Evolutionary conservation across 2,329 filamentous ascomycete genomes (phyloP), one percentile per base, ranked within the genome.

Genomic region (Thelonectria blattea): DNA sequence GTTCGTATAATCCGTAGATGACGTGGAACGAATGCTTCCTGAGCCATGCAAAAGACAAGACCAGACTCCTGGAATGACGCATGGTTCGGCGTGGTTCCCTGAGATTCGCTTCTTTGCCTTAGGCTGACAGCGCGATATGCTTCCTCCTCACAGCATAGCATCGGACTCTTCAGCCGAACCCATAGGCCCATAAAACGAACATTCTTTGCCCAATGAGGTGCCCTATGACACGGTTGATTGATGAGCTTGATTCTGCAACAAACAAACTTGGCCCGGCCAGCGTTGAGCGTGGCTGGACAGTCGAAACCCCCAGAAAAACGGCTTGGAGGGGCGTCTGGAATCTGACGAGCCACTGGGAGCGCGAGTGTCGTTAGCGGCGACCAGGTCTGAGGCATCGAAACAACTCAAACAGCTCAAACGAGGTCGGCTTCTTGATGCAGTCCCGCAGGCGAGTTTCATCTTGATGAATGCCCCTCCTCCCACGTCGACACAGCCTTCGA

Each of bases 371-470:
- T 71, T 79, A 76, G 75, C 73, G 70, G 68, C 68, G 70, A 71
- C 69, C 64, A 34, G 54, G 42, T 67, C 63, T 65, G 68, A 68
- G 56, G 62, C 57, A 59, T 58, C 63, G 57, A 71, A 71, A 37
- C 34, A 37, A 37, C 34, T 37, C 34, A 37, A 37, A 37, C 34
- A 15, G 34, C 34, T 37, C 34, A 37, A 37, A 72, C 67, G 71
- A 75, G 72, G 66, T 74, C 71, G 73, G 73, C 64, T 43, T 75
- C 79, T 78, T 81, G 79, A 82, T 75, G 80, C 79, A 80, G 59
- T 79, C 78, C 78, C 72, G 78, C 80, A 81, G 79, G 76, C 76
- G 72, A 70, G 81, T 83, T 83, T 83, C 81, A 82, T 64, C 69
- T 75, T 77, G 71, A 75, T 71, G 74, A 74, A 73, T 56, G 58